These are phyloP conservation scores for Wickerhamiella occidentalis DNA, from an alignment of 805 yeast genomes.

Conservation along the genomic window DNA sequence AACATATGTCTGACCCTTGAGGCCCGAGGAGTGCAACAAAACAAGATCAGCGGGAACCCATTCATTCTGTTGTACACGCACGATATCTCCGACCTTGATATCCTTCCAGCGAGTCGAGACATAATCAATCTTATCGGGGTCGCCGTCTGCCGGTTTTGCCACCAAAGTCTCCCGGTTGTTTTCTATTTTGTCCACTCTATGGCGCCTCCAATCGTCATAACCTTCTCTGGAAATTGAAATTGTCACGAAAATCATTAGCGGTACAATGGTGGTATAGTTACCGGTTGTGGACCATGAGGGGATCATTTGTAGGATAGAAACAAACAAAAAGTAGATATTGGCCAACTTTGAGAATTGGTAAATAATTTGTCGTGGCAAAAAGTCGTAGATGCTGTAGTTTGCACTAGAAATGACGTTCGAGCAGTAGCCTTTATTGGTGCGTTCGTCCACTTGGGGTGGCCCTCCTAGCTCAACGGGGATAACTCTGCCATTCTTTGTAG, in stretches of 20 bases:
- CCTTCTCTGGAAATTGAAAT: conserved; percentile 90
- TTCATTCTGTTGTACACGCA: conserved; percentile 63
- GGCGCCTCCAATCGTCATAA: conserved; percentile 83
- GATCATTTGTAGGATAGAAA: conserved; percentile 87
- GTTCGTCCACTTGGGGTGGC: conserved; percentile 44
- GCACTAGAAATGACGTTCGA: conserved; percentile 73
- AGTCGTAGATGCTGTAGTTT: conserved; percentile 66
- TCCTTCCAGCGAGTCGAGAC: conserved; percentile 52
- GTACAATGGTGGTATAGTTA: conserved; percentile 83
- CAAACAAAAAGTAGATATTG: conserved; percentile 76
- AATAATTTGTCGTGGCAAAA: conserved; percentile 73
- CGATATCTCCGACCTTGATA: conserved; percentile 75
- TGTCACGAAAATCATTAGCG: conserved; percentile 71
- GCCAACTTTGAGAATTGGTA: conserved; percentile 93
- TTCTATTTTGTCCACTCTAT: conserved; percentile 72
- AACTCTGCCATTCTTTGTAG: conserved; percentile 57
- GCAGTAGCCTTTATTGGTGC: conserved; percentile 48
- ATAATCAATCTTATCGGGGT: conserved; percentile 23
- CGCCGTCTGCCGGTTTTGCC: conserved; percentile 18
- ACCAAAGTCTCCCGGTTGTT: conserved; percentile 46
- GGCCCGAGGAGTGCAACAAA: conserved; percentile 51
- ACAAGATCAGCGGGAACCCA: conserved; percentile 91
- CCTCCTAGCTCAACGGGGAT: conserved; percentile 42
- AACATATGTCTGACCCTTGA: conserved; percentile 51
- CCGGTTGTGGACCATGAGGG: conserved; percentile 98